Conservation (phyloP, 345 rosid genomes). For the Linum trigynum region DNA sequence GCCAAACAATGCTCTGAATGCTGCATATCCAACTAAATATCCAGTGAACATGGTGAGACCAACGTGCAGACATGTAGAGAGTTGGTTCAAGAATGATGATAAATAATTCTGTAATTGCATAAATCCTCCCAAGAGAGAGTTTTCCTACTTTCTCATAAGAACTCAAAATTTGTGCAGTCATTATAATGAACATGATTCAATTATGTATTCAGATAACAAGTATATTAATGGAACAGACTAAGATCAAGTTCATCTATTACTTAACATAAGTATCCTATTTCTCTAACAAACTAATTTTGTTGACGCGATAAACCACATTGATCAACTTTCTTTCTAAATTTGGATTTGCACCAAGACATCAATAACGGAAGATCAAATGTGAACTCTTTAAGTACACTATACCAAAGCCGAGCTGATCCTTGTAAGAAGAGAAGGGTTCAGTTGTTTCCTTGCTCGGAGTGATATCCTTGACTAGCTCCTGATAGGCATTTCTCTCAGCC, state of each 20-base stretch:
- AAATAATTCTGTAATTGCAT: neutral
- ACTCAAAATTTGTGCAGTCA: no score
- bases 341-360: neutral
- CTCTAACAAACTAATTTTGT: no score
- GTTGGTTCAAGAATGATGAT: neutral
- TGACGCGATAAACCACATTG: neutral
- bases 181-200: no score
- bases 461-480: constrained; percentile 86
- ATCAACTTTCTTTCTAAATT: neutral
- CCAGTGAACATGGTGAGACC: constrained; percentile 86
- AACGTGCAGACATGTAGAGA: constrained; percentile 65
- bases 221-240: no score
- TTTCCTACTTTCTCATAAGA: no score
- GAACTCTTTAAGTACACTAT: neutral
- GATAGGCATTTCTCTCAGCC: constrained; percentile 73
- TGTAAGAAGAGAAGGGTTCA: constrained; percentile 93
- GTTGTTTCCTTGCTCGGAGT: constrained; percentile 38
- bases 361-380: neutral
- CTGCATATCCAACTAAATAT: constrained; percentile 69
- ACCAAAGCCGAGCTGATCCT: constrained; percentile 98
- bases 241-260: no score
- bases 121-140: no score
- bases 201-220: no score
- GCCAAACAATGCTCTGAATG: constrained; percentile 82
- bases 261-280: no score